Conservation (phyloP, 208 protist species). For the Crithidia fasciculata region DNA sequence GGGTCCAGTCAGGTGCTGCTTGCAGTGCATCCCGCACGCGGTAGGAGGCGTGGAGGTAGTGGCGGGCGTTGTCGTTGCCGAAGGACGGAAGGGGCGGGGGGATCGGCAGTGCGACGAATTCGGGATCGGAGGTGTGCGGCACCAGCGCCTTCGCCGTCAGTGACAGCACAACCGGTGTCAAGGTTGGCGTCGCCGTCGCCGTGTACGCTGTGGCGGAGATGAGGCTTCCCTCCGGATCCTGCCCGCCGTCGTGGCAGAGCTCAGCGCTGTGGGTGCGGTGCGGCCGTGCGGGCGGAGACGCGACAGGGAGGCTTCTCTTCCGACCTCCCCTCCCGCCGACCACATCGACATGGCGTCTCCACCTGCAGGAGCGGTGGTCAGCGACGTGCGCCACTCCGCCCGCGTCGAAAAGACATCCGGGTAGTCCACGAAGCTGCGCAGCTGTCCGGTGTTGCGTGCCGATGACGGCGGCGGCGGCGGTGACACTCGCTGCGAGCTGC, state of each 20-base stretch:
- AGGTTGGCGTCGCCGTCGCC: neutral
- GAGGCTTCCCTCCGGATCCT: neutral
- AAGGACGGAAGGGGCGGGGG: neutral
- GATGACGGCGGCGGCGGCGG: neutral
- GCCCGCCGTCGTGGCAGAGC: neutral
- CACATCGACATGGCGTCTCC: neutral
- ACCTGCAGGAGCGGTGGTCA: neutral
- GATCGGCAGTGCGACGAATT: neutral
- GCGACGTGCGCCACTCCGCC: neutral
- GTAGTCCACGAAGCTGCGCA: neutral
- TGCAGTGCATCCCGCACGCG: slow-evolving; percentile 17
- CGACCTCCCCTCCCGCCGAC: too few relatives aligned
- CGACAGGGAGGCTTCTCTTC: too few relatives aligned
- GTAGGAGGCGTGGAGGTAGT: slow-evolving; percentile 11
- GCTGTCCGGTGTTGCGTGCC: neutral
- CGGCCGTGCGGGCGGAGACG: too few relatives aligned
- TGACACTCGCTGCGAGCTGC: neutral
- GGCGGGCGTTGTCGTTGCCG: neutral
- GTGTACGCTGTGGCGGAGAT: neutral
- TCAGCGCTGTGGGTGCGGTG: too few relatives aligned
- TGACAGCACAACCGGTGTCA: slow-evolving; percentile 12
- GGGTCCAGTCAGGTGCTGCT: slow-evolving; percentile 12
- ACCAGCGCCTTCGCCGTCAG: slow-evolving; percentile 6
- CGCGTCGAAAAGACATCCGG: neutral
- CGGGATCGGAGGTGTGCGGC: neutral